Conservation (phyloP, 2,329 filamentous ascomycete genomes). For the Calonectria crousiana region DNA sequence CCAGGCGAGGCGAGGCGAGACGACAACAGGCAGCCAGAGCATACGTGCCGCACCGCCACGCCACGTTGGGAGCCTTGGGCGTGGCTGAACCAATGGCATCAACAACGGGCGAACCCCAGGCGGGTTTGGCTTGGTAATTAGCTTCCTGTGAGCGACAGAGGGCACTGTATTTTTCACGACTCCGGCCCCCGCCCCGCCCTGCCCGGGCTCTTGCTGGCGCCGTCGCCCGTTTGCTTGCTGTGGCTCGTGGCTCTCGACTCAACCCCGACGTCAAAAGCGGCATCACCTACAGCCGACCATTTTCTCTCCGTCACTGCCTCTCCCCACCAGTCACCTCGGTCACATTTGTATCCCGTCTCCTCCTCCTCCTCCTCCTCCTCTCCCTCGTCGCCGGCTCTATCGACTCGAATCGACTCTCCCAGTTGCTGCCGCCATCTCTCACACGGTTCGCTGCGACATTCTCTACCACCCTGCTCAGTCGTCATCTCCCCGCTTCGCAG, state of each 20-base stretch:
- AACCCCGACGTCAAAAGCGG: slow-evolving; percentile 26
- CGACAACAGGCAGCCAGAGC: slow-evolving; percentile 15
- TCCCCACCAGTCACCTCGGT: slow-evolving; percentile 33
- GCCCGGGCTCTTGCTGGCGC: slow-evolving; percentile 14
- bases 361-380: slow-evolving; percentile 16
- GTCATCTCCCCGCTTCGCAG: slow-evolving; percentile 42
- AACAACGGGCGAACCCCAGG: slow-evolving; percentile 6
- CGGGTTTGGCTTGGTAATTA: slow-evolving; percentile 26
- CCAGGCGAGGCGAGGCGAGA: not conserved
- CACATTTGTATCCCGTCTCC: slow-evolving; percentile 21
- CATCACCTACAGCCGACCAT: slow-evolving; percentile 21
- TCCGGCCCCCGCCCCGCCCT: slow-evolving; percentile 9
- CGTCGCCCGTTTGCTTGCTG: slow-evolving; percentile 15
- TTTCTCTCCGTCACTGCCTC: slow-evolving; percentile 39
- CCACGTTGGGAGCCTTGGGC: slow-evolving; percentile 7
- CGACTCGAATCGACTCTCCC: slow-evolving; percentile 7
- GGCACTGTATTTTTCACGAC: not conserved
- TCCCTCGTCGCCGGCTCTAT: slow-evolving; percentile 6
- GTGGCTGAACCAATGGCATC: slow-evolving; percentile 23
- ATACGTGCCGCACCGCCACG: slow-evolving; percentile 24
- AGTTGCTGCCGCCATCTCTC: slow-evolving; percentile 8
- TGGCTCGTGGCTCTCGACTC: slow-evolving; percentile 4
- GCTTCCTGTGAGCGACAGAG: slow-evolving; percentile 15
- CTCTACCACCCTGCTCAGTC: slow-evolving; percentile 24
- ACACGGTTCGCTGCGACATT: slow-evolving; percentile 13